Conservation (phyloP, 31 red algal genomes). For the Asparagopsis taxiformis region DNA sequence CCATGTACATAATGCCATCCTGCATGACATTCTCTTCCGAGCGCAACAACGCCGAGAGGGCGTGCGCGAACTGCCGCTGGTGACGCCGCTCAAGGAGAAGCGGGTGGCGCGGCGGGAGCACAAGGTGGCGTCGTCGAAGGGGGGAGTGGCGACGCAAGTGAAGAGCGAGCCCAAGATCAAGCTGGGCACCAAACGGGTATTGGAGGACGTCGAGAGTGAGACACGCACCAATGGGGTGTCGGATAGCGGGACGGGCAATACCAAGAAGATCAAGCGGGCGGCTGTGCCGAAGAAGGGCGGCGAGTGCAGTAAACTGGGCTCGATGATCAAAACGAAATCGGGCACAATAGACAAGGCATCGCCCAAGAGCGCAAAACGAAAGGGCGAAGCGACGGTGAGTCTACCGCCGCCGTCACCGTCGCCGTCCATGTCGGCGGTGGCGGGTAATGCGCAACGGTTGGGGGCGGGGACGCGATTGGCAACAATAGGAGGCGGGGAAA, state of each 20-base stretch:
- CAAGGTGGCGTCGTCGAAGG: background rate
- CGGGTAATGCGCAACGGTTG: slow-evolving; percentile 8
- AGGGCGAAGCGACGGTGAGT: background rate
- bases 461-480: background rate
- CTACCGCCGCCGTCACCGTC: slow-evolving; percentile 18
- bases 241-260: too few relatives aligned
- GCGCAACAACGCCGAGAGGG: slow-evolving; percentile 43
- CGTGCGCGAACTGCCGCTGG: slow-evolving; percentile 31
- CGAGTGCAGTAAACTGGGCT: too few relatives aligned
- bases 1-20: slow-evolving; percentile 58
- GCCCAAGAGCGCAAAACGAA: slow-evolving; percentile 15
- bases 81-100: slow-evolving; percentile 25
- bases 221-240: too few relatives aligned
- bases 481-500: too few relatives aligned
- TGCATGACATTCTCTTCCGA: slow-evolving; percentile 37
- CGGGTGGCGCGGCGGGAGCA: slow-evolving; percentile 1
- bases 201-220: too few relatives aligned
- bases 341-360: slow-evolving; percentile 8
- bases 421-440: background rate
- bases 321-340: background rate
- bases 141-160: background rate
- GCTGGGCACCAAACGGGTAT: too few relatives aligned
- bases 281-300: too few relatives aligned
- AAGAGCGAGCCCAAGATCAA: background rate
- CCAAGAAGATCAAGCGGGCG: too few relatives aligned